These are phyloP conservation scores for Silene vulgaris DNA, from an alignment of 179 eudicot species.

Conservation along the genomic window DNA sequence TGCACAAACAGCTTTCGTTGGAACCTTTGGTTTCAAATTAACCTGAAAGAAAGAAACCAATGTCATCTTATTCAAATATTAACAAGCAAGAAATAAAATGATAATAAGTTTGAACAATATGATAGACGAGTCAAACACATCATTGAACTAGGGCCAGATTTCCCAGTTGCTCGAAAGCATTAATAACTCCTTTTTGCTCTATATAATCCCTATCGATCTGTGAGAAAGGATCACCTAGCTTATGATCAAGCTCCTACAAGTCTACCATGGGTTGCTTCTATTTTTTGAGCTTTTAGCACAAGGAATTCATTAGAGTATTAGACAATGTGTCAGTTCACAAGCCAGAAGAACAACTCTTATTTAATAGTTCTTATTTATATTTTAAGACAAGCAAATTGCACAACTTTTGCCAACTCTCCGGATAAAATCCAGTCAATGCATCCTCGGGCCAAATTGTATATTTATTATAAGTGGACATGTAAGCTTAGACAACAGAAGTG, in stretches of 20 bases:
- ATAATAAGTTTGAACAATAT: not conserved
- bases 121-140: not conserved
- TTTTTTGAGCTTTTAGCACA: not conserved
- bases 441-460: not conserved
- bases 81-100: conserved; percentile 4
- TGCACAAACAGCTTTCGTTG: conserved; percentile 91
- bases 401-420: not conserved
- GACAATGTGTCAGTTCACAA: not conserved
- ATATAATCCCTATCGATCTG: not conserved
- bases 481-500: not conserved
- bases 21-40: conserved; percentile 92
- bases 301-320: not conserved
- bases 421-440: not conserved
- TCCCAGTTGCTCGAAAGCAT: not conserved
- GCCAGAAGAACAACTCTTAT: not conserved
- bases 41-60: conserved; percentile 41
- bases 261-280: not conserved
- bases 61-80: not conserved
- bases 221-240: not conserved
- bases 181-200: not conserved
- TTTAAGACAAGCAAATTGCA: not conserved
- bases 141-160: not conserved
- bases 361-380: too few species aligned
- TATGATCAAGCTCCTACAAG: not conserved
- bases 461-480: not conserved